A percentile compares a stretch with the other conserved stretches of the same genome.
Evolutionary conservation across 106 monocot species (phyloP).

Genomic region (Agapanthus africanus): DNA sequence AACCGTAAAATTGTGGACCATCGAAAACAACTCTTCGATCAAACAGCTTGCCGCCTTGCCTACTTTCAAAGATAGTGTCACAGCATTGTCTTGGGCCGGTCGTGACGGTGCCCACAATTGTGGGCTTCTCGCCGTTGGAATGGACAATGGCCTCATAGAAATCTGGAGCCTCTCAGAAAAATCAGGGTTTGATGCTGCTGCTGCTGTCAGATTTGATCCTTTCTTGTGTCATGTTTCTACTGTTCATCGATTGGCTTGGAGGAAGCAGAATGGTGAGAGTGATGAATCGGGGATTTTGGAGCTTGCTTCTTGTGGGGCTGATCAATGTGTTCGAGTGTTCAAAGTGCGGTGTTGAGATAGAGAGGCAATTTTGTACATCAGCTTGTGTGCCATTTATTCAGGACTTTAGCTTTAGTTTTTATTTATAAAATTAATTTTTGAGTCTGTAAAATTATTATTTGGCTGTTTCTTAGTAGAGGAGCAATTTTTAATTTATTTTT

Average conservation of each 20-base stretch:
- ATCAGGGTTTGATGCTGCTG: slow-evolving; percentile 17
- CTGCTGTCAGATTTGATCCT: slow-evolving; percentile 41
- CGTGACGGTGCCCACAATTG: slow-evolving; percentile 25
- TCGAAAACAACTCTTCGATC: slow-evolving; percentile 32
- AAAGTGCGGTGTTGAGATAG: slow-evolving; percentile 20
- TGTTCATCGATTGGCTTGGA: slow-evolving; percentile 71
- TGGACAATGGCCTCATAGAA: slow-evolving; percentile 87
- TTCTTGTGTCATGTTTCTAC: slow-evolving; percentile 73
- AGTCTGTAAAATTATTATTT: no score
- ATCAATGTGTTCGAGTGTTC: slow-evolving; percentile 87
- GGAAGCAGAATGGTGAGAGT: slow-evolving; percentile 9
- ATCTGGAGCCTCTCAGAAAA: slow-evolving; percentile 53
- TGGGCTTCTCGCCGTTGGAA: slow-evolving; percentile 72
- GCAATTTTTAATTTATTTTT: no score
- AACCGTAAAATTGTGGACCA: slow-evolving; percentile 77
- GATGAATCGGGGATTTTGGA: slow-evolving; percentile 21
- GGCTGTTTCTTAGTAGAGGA: no score
- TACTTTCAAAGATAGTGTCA: slow-evolving; percentile 68
- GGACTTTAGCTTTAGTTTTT: no score
- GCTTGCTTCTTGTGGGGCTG: slow-evolving; percentile 92
- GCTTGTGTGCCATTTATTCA: no score
- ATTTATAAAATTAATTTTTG: no score
- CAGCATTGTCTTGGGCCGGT: slow-evolving; percentile 74
- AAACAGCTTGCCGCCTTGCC: slow-evolving; percentile 54
- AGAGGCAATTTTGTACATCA: no score